A percentile compares a stretch with the other conserved stretches of the same genome.
These are phyloP conservation scores for Ceratobasidium sp. DNA, from an alignment of 1,284 basidiomycete species.

Conservation along the genomic window DNA sequence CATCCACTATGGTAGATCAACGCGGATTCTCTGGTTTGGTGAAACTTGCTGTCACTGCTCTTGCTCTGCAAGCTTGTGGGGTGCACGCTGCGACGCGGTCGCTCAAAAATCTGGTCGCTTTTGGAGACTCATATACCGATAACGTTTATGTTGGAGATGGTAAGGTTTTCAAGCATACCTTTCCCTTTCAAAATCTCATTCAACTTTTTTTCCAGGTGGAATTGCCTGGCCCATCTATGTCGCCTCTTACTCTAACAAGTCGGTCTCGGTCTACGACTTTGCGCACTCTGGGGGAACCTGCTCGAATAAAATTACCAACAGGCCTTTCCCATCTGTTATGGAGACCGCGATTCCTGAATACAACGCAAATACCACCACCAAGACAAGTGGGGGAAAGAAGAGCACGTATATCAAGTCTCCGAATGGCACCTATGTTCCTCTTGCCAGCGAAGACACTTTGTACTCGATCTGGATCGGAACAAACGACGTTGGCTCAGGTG, in stretches of 20 bases:
- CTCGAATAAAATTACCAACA: constrained; percentile 59
- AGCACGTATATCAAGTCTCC: constrained; percentile 59
- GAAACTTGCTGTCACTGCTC: background rate
- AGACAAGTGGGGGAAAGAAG: constrained; percentile 20
- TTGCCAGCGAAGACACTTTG: constrained; percentile 10
- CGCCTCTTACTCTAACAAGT: constrained; percentile 53
- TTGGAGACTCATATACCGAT: constrained; percentile 60
- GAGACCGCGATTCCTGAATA: constrained; percentile 35
- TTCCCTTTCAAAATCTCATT: background rate
- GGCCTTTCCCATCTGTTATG: constrained; percentile 46
- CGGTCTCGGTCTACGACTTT: constrained; percentile 57
- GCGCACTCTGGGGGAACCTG: constrained; percentile 61
- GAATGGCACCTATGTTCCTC: constrained; percentile 55
- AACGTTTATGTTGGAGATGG: constrained; percentile 50
- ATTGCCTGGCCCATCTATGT: constrained; percentile 37
- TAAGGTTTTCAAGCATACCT: background rate
- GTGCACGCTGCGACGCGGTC: background rate
- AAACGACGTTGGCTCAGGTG: constrained; percentile 53
- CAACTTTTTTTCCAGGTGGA: constrained; percentile 1
- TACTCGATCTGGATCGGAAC: constrained; percentile 21
- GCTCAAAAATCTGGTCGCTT: constrained; percentile 38
- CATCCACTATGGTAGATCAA: constrained; percentile 4
- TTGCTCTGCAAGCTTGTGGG: background rate
- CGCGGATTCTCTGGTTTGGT: background rate
- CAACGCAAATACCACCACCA: constrained; percentile 24